Base-by-base conservation (phyloP, 352 stramenopile species). In the Pythium sp. region DNA sequence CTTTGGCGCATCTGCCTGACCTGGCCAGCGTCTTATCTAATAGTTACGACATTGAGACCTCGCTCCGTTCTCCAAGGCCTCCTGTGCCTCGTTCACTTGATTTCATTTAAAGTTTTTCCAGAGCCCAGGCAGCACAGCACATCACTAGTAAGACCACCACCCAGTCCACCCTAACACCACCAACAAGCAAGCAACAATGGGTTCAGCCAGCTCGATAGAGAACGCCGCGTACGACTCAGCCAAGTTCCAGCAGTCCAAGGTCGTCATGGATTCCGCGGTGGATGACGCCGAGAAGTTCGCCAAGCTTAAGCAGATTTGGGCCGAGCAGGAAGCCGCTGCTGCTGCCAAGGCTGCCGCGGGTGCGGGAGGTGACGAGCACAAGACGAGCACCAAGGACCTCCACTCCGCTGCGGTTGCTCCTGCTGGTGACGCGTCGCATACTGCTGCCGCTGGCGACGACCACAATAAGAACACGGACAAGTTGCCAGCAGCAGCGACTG, bases 181-280 rank as follows among this genome's bases (percentile, higher is more conserved):
- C 3, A 28, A 14, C 36, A 55, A 18, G 14, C 24, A 55, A 36
- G 11, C n/a, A 67, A 6, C 32, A 15, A 92, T 90, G 81, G 83
- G 83, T 65, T 76, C 73, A 15, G 78, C 70, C 30, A 60, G 61
- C 51, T 89, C 81, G 20, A 87, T 92, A 61, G 78, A 90, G 70
- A 75, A 75, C 63, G 78, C 83, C 20, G 70, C 73, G 60, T 92
- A 87, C 66, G 80, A 92, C 51, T 65, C 83, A 26, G 54, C 36
- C 69, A 90, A 92, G 74, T 92, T 90, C 75, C 74, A 83, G 49
- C 56, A 92, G 72, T 90, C 83, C 30, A 90, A 89, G 72, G 72
- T 59, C 11, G 71, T 92, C 58, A 90, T 92, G 81, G 83, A 87
- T 34, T 87, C 79, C 3, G n/a, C 20, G 0, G 72, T 64, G 3